Base-by-base conservation (phyloP, 345 rosid species). In the Kandelia obovata region DNA sequence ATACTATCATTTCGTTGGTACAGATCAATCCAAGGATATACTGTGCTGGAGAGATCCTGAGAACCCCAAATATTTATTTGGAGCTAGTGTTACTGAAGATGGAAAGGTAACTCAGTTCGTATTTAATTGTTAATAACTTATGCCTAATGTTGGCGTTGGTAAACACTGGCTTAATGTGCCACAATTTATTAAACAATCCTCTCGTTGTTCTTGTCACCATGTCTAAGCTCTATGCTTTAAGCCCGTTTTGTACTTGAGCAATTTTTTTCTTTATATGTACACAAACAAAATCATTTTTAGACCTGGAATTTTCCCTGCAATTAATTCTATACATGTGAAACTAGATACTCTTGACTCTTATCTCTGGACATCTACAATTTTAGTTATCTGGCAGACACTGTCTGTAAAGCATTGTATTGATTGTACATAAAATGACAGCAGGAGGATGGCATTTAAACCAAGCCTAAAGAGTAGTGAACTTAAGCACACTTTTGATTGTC, bases 21-120 rank as follows among this genome's bases (percentile, higher is more conserved):
- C 87, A 0, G 83, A 83, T 75, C 99, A 95, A 69, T 82, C 87
- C 27, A 87, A 92, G 72, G 99, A 95, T 84, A 79, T 89, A 70
- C 74, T 92, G 71, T 95, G 99, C 80, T 95, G 96, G 92, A 90
- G 67, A 81, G 99, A 95, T 77, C 78, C 77, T 52, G 91, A 83
- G 25, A 88, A 95, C 79, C 97, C 99, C 16, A 87, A 86, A 65
- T 79, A 89, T 58, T 58, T 15, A 71, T 82, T 84, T 77, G 84
- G 76, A 30, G 85, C 86, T 62, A 26, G 53, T 20, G 86, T 95
- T 65, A 90, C 92, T n/a, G 84, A 92, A 70, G 99, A 95, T 62
- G 99, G 99, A 37, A 85, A 88, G 91, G 99, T 88, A 78, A 39
- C 37, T 20, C 34, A 34, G 37, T 35, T 62, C 56, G 21, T 25